Percentiles rank a stretch among this genome's conserved stretches.
Conservation (phyloP, 1,284 basidiomycete species). For the Cutaneotrichosporon curvatum region DNA sequence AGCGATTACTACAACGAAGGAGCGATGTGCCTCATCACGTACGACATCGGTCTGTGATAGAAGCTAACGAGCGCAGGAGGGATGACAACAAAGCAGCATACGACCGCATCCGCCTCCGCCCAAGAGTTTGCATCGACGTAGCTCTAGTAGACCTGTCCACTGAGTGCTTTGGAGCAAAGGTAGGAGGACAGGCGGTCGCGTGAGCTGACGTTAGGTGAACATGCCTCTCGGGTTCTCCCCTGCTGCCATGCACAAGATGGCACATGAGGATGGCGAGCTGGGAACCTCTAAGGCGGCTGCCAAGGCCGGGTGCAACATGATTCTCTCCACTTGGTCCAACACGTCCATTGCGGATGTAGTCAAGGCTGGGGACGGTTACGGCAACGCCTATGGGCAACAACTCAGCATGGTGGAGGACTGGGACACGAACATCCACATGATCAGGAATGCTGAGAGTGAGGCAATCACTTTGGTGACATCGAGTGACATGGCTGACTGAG, state of each 20-base stretch:
- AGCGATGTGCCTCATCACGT: slow-evolving; percentile 26
- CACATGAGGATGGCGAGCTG: slow-evolving; percentile 29
- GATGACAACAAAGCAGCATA: slow-evolving; percentile 25
- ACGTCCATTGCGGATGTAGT: slow-evolving; percentile 26
- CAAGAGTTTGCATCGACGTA: slow-evolving; percentile 29
- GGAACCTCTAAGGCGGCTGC: slow-evolving; percentile 27
- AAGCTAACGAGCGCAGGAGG: background rate
- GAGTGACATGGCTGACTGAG: too few relatives aligned
- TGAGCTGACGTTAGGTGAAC: background rate
- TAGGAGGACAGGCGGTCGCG: slow-evolving; percentile 1
- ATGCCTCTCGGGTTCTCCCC: slow-evolving; percentile 34
- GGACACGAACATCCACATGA: slow-evolving; percentile 18
- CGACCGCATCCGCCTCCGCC: slow-evolving; percentile 27
- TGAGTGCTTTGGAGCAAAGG: slow-evolving; percentile 20
- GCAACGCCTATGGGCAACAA: slow-evolving; percentile 24
- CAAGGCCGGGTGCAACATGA: slow-evolving; percentile 22
- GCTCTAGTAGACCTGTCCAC: slow-evolving; percentile 18
- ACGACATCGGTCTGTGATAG: background rate
- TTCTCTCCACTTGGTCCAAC: slow-evolving; percentile 26
- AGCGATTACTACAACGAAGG: slow-evolving; percentile 24
- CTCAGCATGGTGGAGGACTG: slow-evolving; percentile 24
- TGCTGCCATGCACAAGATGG: slow-evolving; percentile 30
- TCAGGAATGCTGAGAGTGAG: slow-evolving; percentile 24
- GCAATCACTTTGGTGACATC: slow-evolving; percentile 4
- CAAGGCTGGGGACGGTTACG: slow-evolving; percentile 9